Evolutionary conservation across 2,329 filamentous ascomycete genomes (phyloP), one percentile per base, ranked within the genome.

Genomic region (Trichoderma semiorbis): DNA sequence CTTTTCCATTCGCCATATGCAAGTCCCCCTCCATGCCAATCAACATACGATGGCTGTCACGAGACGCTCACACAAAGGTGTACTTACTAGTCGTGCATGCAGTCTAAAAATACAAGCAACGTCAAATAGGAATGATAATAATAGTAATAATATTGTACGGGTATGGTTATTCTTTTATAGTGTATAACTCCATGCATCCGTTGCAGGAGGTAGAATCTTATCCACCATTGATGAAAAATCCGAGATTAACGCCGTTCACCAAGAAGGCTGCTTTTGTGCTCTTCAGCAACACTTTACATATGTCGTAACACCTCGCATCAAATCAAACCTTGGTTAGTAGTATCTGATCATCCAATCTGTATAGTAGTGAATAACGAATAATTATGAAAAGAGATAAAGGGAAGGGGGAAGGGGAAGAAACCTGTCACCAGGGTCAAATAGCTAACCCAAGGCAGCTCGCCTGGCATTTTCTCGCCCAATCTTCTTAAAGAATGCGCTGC

Each of bases 401-500:
- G 18, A 65, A 16, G 26, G 26, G 21, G 18, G 10, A 34, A 50
- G 16, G 5, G 24, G 32, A 28, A 8, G 28, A 12, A 18, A 26
- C 4, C 2, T 12, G 7, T 55, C 26, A 26, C 32, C 30, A 28
- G 12, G 28, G 55, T 53, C n/a, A 30, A 39, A 67, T 6, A 21
- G 10, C 53, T 69, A 65, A 21, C 34, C 53, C 61, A 71, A 34
- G 61, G 72, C 72, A 26, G 81, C 78, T 34, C 81, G 78, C 57
- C 81, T 75, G 28, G 79, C 81, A 69, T 83, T 84, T 72, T 84
- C 82, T 63, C 82, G 77, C 18, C 79, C 79, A 75, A 84, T 81
- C 77, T 83, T 83, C 76, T 83, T 83, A 78, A 84, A 84, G 74
- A 83, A 83, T 1, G 79, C 72, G 69, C 78, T 78, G 74, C 80